Evolutionary conservation across 2,329 filamentous ascomycete species (phyloP), one percentile per base, ranked within the genome.

Genomic region (Lanzia echinophila): DNA sequence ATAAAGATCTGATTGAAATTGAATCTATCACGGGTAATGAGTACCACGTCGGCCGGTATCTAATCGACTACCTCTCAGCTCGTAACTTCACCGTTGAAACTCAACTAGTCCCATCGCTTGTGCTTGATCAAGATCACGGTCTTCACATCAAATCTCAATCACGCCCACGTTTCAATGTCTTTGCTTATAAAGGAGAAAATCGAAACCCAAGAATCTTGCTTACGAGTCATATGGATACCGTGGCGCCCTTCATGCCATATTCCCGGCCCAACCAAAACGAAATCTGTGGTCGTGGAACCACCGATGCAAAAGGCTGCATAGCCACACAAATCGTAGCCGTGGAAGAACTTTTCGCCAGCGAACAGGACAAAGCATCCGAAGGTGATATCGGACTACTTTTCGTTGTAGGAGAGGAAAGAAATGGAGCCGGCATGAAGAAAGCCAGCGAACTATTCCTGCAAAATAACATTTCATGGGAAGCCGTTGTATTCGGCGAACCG

Each of bases 401-500:
- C 58, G 84, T 87, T 1, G 87, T 95, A 0, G 90, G 88, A 56
- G 91, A 96, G 69, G 91, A 96, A 69, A 78, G 76, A 3, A 75
- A 75, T 8, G 92, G 91, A n/a, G 85, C 87, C 57, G 92, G 91
- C 15, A 96, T 96, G 91, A 68, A 69, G 43, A 59, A 65, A 42
- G 74, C 82, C 41, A 71, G 81, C 60, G 65, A 70, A 4, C 66
- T 79, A 45, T 50, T 50, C 15, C 24, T 19, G n/a, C 6, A 48
- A 38, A 31, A 38, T 43, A 65, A 71, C 52, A 56, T 75, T 58
- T 62, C 56, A 17, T 83, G 81, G 72, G 77, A 84, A 32, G 81
- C 88, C 13, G 83, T 89, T 63, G 86, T 91, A 65, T 96, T 96
- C 64, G 91, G 92, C 43, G 92, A 96, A 68, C 91, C 91, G 1